These are phyloP conservation scores for Aegle marmelos DNA, from an alignment of 345 rosid species.

Conservation along the genomic window DNA sequence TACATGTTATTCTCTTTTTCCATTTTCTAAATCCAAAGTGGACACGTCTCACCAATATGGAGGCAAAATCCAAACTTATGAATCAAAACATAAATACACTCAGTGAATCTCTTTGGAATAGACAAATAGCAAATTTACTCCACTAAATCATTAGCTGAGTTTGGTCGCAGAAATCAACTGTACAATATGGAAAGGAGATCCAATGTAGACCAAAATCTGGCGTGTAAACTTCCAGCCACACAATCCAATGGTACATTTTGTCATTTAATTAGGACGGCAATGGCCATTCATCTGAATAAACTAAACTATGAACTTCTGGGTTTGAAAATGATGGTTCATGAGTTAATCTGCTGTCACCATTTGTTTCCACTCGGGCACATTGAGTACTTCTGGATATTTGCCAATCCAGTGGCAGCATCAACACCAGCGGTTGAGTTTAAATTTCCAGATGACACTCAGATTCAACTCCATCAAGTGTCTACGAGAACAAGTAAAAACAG, in stretches of 20 bases:
- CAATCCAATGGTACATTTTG: neutral
- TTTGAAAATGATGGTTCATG: neutral
- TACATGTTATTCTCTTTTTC: too few relatives aligned
- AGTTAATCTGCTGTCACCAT: constrained; percentile 1
- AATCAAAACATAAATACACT: neutral
- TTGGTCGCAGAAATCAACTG: neutral
- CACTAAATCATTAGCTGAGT: neutral
- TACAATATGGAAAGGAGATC: neutral
- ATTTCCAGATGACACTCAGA: constrained; percentile 19
- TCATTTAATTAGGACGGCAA: constrained; percentile 5
- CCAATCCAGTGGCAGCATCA: constrained; percentile 7
- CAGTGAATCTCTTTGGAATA: neutral
- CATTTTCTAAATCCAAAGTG: too few relatives aligned
- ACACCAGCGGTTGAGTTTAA: neutral
- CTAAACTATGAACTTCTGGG: constrained; percentile 4
- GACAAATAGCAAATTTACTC: neutral
- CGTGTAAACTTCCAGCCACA: neutral
- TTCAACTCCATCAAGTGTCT: constrained; percentile 31
- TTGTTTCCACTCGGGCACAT: neutral
- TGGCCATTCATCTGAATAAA: constrained; percentile 1
- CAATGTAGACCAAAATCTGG: neutral
- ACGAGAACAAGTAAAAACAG: neutral
- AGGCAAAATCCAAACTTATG: neutral
- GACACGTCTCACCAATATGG: too few relatives aligned
- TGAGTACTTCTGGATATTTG: constrained; percentile 4